A percentile compares a stretch with the other conserved stretches of the same genome.
phyloP scores from a whole-genome alignment of 1,284 basidiomycete species.

The Tausonia pullulans region DNA sequence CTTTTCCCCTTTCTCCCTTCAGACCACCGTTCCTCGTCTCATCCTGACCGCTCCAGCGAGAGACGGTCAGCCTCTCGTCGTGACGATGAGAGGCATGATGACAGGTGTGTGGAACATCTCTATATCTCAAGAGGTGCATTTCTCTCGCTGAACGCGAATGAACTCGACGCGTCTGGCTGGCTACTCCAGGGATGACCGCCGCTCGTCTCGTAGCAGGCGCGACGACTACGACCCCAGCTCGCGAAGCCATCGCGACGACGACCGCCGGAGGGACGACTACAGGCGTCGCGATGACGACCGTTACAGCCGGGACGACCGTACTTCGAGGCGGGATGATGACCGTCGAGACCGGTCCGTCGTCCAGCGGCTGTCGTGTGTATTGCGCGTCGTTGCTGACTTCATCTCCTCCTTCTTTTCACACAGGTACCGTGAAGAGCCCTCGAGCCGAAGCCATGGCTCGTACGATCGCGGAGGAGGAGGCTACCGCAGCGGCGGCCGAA shows the following conservation, averaged over 20 bases:
- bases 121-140: background rate
- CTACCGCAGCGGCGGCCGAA: background rate
- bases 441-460: background rate
- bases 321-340: conserved; percentile 7
- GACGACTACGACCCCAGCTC: conserved; percentile 9
- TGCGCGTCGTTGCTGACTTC: background rate
- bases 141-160: background rate
- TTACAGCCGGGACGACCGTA: conserved; percentile 2
- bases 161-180: background rate
- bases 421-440: background rate
- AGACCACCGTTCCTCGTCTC: conserved; percentile 2
- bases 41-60: conserved; percentile 4
- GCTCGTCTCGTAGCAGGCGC: background rate
- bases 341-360: conserved; percentile 3
- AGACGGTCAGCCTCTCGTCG: background rate
- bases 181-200: conserved; percentile 1
- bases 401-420: background rate
- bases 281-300: conserved; percentile 5
- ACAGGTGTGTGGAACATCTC: background rate
- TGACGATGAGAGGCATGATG: background rate
- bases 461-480: conserved; percentile 10
- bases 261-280: background rate
- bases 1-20: background rate
- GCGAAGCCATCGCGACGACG: background rate
- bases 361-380: too few species aligned